A percentile compares a stretch with the other conserved stretches of the same genome.
Conservation (phyloP, 257 asterid genomes). For the Nicotiana paniculata region DNA sequence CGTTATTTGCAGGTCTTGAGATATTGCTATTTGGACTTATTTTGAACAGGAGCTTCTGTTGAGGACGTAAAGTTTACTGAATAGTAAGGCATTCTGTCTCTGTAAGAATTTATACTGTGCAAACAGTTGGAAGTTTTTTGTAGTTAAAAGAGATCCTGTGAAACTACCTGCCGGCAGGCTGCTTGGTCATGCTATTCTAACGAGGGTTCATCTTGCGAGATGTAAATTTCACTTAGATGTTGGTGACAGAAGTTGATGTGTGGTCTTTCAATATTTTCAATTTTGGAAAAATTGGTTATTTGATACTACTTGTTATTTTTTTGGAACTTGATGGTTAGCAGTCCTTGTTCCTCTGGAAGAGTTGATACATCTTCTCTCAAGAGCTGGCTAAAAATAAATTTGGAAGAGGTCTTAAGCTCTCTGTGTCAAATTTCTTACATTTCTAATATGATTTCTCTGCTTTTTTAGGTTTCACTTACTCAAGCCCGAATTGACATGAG, state of each 20-base stretch:
- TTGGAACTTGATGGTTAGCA: not conserved
- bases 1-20: not conserved
- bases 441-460: conserved; percentile 3
- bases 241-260: not conserved
- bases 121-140: not conserved
- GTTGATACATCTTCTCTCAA: not conserved
- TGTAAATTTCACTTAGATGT: not conserved
- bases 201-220: not conserved
- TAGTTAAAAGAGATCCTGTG: not conserved
- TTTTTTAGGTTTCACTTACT: conserved; percentile 87
- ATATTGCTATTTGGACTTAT: not conserved
- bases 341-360: not conserved
- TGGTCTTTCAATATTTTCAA: not conserved
- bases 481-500: conserved; percentile 99
- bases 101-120: not conserved
- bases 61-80: not conserved
- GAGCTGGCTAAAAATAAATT: not conserved
- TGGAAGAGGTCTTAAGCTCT: not conserved
- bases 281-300: not conserved
- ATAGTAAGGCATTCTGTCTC: not conserved
- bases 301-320: not conserved
- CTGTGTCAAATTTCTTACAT: not conserved
- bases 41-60: not conserved
- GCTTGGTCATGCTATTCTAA: not conserved
- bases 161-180: not conserved